These are phyloP conservation scores for Kurtzmaniella fragi DNA, from an alignment of 805 yeast genomes.

Conservation along the genomic window DNA sequence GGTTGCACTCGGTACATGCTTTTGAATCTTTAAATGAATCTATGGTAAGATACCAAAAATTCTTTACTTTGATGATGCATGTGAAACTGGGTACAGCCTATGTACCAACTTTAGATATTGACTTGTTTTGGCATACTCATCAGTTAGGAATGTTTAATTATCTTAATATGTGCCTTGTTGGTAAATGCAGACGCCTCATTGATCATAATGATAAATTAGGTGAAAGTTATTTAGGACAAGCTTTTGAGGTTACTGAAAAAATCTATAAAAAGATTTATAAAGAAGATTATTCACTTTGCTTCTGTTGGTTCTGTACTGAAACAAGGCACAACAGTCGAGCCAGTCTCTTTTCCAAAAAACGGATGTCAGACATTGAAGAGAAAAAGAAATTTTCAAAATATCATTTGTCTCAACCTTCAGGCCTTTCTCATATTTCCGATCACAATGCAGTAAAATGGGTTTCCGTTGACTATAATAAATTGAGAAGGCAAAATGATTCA, in stretches of 20 bases:
- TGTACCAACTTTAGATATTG: conserved; percentile 17
- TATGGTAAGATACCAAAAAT: conserved; percentile 10
- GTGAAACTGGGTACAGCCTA: conserved; percentile 1
- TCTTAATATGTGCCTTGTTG: too few species aligned
- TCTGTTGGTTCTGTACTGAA: conserved; percentile 6
- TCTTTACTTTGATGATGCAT: conserved; percentile 6
- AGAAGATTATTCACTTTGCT: conserved; percentile 9
- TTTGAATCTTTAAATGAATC: conserved; percentile 9
- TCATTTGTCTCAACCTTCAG: too few species aligned
- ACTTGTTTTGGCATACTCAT: conserved; percentile 17
- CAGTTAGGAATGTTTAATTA: conserved; percentile 11
- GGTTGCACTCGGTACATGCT: conserved; percentile 9
- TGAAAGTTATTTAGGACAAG: conserved; percentile 7
- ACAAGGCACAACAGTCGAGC: not conserved
- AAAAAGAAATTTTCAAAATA: too few species aligned
- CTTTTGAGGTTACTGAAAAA: conserved; percentile 8
- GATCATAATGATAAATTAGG: conserved; percentile 14
- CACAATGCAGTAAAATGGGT: conserved; percentile 2
- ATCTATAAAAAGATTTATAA: conserved; percentile 6
- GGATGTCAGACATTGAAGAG: too few species aligned
- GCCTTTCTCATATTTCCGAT: conserved; percentile 1
- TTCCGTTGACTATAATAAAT: too few species aligned
- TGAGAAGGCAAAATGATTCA: too few species aligned
- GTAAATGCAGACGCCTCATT: conserved; percentile 6
- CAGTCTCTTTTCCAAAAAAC: too few species aligned